Evolutionary conservation across 2,329 filamentous ascomycete genomes (phyloP), one percentile per base, ranked within the genome.

Genomic region (Ceratocystis destructans): DNA sequence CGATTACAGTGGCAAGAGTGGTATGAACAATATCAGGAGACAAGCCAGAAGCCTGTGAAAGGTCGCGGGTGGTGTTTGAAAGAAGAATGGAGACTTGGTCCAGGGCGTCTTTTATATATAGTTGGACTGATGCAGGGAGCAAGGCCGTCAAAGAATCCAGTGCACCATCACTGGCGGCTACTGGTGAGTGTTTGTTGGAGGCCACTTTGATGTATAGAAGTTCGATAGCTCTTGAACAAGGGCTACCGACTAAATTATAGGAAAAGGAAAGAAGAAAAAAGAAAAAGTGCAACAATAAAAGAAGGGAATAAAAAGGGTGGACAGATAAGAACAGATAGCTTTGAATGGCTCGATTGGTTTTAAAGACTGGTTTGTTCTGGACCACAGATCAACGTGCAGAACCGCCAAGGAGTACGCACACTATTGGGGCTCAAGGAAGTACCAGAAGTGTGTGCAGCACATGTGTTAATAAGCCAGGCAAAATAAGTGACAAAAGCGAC

Each of bases 61-160:
- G 76, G 72, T 82, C 83, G 74, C 77, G 79, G 59, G 80, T 65
- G 79, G 71, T 75, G 76, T 67, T 77, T 74, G 70, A 82, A 75
- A 68, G 76, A 77, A 70, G 75, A 74, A 69, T 79, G 78, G 64
- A 64, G 55, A 62, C 62, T 48, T 65, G 66, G 31, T 50, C 48
- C 17, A 68, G 55, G 31, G 53, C 66, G 57, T 66, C 64, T 74
- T 82, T 80, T 72, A 86, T 74, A 75, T 83, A 84, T 63, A 75
- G 75, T 71, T 81, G 80, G 68, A 82, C 71, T 68, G 77, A 73
- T 67, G 76, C 74, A 37, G 77, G 76, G 55, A 81, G 74, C 70
- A 78, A 73, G 72, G 79, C 80, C 72, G 79, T 79, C 74, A 82
- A 78, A 76, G 81, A 84, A 77, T 81, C 81, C 73, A 84, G 75